Conservation (phyloP, 352 stramenopile genomes). For the Globisporangium ultimum region DNA sequence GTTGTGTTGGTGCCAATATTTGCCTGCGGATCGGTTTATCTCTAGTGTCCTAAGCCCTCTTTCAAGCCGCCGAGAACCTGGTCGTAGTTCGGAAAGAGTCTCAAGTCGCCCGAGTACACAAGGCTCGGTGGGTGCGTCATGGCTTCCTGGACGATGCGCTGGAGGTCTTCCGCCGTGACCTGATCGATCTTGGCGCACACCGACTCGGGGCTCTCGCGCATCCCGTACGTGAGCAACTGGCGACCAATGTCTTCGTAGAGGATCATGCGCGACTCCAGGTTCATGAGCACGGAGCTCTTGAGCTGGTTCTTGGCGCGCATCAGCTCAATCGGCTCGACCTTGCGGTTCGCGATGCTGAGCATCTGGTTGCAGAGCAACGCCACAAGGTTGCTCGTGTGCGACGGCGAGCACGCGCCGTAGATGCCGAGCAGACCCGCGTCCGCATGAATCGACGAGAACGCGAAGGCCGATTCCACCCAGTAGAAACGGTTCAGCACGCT, state of each 20-base stretch:
- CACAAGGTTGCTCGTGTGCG: constrained; percentile 90
- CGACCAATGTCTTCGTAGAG: constrained; percentile 99
- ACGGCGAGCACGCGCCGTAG: constrained; percentile 81
- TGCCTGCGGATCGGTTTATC: neutral
- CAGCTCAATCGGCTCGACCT: constrained; percentile 87
- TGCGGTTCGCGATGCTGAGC: constrained; percentile 75
- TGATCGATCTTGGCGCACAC: constrained; percentile 88
- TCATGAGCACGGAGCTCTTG: constrained; percentile 98
- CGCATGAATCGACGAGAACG: constrained; percentile 95
- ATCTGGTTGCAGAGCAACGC: constrained; percentile 93
- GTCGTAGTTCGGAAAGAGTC: constrained; percentile 79
- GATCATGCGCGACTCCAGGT: constrained; percentile 97
- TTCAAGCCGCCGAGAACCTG: constrained; percentile 73
- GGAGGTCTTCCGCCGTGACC: constrained; percentile 83
- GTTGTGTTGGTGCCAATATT: neutral
- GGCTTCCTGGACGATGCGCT: constrained; percentile 71
- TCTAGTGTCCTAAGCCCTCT: constrained; percentile 44
- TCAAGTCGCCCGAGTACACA: constrained; percentile 81
- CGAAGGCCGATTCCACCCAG: constrained; percentile 98
- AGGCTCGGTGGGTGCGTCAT: constrained; percentile 80
- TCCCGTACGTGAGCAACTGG: constrained; percentile 97
- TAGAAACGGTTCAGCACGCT: constrained; percentile 96
- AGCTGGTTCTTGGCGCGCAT: constrained; percentile 98
- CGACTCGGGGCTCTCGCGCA: constrained; percentile 85
- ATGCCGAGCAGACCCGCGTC: constrained; percentile 96